A percentile compares a stretch with the other conserved stretches of the same genome.
Conservation (phyloP, 75 land plant genomes). For the Pinus tabuliformis region DNA sequence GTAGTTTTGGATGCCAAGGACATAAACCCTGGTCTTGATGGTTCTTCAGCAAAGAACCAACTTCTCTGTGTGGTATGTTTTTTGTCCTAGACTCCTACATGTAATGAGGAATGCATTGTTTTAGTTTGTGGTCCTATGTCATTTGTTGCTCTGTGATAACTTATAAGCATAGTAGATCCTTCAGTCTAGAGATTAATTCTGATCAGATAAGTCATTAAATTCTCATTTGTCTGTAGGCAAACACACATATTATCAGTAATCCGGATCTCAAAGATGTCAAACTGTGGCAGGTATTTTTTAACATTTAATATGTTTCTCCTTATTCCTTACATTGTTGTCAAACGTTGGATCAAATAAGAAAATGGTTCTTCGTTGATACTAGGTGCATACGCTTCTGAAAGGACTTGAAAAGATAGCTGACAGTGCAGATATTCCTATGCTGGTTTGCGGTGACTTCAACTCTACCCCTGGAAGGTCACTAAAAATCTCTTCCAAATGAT, state of each 20-base stretch:
- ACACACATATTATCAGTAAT: conserved; percentile 17
- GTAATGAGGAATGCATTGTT: not conserved
- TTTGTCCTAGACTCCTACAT: not conserved
- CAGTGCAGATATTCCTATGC: conserved; percentile 21
- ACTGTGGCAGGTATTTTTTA: conserved; percentile 15
- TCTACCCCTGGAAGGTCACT: conserved; percentile 33
- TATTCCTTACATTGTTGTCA: not conserved
- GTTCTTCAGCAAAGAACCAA: not conserved
- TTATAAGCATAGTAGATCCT: not conserved
- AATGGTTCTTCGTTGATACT: not conserved
- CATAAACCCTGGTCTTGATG: not conserved
- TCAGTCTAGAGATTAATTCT: not conserved
- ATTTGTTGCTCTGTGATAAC: not conserved
- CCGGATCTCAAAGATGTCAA: conserved; percentile 17
- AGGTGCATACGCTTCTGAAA: conserved; percentile 11
- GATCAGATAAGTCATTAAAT: not conserved
- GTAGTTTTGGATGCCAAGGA: conserved; percentile 15
- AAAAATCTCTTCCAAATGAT: not conserved
- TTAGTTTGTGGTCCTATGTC: conserved; percentile 2
- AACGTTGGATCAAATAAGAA: not conserved
- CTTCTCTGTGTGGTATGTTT: conserved; percentile 12
- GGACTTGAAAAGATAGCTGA: conserved; percentile 19
- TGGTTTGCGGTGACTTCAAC: conserved; percentile 40
- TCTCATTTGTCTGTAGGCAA: conserved; percentile 9
- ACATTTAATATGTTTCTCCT: not conserved